Base-by-base conservation (phyloP, 495 filamentous ascomycete genomes). In the Echria macrotheca region DNA sequence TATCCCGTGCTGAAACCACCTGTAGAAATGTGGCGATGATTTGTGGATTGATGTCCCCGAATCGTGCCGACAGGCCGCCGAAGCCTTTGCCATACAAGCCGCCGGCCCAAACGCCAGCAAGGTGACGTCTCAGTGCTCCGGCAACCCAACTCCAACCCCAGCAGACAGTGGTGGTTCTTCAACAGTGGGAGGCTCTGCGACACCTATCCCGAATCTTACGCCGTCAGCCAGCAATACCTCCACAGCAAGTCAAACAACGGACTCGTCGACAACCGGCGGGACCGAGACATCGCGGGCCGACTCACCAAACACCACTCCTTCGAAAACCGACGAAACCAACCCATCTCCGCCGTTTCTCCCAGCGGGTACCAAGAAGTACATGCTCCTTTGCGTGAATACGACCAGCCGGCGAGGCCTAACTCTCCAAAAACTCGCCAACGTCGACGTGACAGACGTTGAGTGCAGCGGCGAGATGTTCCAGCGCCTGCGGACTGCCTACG, bases 371-470 rank as follows among this genome's bases (percentile, higher is more conserved):
- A 52, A 52, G 23, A 37, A 46, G n/a, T 52, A 19, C 33, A 29
- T 52, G 15, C 28, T 53, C 14, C 50, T 53, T 22, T 45, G 40
- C 18, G 49, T 53, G 25, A 53, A 53, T 28, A 46, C 49, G 2
- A 1, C 12, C 9, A 41, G 24, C n/a, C 17, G 12, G 0, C 22
- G 24, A 5, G 35, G 42, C 1, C 18, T 53, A 2, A 11, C 23
- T 10, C 49, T 37, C 2, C 22, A 44, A 26, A 53, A 46, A 29
- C 50, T 53, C 9, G 43, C 25, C 42, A 53, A 47, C 35, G 50
- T 53, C 10, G 50, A 53, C 24, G 35, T 53, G 5, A 53, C 50
- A 18, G 35, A 53, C 28, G 25, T 47, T 12, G 21, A 45, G 14
- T 53, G 50, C 23, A 18, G 43, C 26, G 43, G 17, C 7, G 43